Evolutionary conservation across 768 basidiomycete genomes (phyloP), one percentile per base, ranked within the genome.

Genomic region (Kwoniella europaea): DNA sequence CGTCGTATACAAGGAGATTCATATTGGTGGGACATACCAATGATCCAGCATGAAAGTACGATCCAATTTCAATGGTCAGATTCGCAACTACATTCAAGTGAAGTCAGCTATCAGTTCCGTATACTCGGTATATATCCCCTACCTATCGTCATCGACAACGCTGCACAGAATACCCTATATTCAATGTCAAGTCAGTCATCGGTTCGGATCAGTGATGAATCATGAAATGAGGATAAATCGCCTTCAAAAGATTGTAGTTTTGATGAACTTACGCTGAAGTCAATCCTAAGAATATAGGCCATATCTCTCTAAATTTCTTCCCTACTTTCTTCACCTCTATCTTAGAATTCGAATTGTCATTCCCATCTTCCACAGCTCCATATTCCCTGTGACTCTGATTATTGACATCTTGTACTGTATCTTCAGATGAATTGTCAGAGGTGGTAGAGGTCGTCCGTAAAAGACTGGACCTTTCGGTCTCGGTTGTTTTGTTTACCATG

Each of bases 1-100:
- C 46, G 12, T 50, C 46, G 2, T 50, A 50, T 1, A 50, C 46
- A 50, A 50, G 2, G 46, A 20, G 27, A 12, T 29, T 24, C 16
- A 16, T 13, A 0, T 1, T 65, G 44, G 1, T 12, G 54, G 15
- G 18, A 73, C 74, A 35, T 54, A 78, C 77, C 59, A 78, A 52
- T 7, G 77, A 76, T 55, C 79, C 79, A 24, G 77, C 72, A 22
- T 68, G 67, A 59, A 80, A 80, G 61, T 76, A 74, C 2, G 77
- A 78, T 12, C 74, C 79, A 24, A 80, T 80, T 53, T 80, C 79
- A 10, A 80, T 65, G 12, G 76, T 76, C 13, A 80, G 62, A 67
- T 80, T 80, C 24, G 79, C 77, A 3, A 78, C 77, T 22, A 35
- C 35, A 35, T 1, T 35, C 4, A 6, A 35, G 35, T 35, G 35